A percentile compares a stretch with the other conserved stretches of the same genome.
phyloP scores from a whole-genome alignment of 2,329 filamentous ascomycete genomes.

The Clonostachys rhizophaga region DNA sequence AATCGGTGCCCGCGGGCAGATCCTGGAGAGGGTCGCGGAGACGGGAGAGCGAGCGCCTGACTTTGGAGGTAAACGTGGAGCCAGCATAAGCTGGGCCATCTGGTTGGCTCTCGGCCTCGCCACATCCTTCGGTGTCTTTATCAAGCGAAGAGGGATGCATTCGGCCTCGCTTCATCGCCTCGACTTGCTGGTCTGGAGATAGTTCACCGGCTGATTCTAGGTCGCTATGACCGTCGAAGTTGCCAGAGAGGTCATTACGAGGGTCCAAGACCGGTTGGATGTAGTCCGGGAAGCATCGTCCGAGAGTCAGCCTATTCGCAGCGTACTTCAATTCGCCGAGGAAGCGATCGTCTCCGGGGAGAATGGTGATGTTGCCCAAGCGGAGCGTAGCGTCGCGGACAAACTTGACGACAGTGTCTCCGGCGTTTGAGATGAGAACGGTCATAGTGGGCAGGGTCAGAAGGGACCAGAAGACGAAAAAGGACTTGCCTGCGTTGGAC shows the following conservation, averaged over 20 bases:
- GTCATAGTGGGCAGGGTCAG: constrained; percentile 86
- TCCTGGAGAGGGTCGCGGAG: constrained; percentile 26
- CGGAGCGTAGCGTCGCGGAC: constrained; percentile 50
- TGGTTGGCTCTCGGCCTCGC: background rate
- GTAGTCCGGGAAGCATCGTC: constrained; percentile 26
- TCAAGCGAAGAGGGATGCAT: background rate
- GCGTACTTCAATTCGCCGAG: constrained; percentile 37
- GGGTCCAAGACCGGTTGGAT: no score
- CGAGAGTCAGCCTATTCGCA: constrained; percentile 33
- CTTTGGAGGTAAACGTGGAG: constrained; percentile 3
- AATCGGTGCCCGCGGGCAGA: constrained; percentile 40
- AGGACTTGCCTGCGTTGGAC: constrained; percentile 73
- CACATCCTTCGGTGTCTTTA: background rate
- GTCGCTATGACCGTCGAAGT: background rate
- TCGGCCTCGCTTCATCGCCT: background rate
- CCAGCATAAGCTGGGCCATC: background rate
- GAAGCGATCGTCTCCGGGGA: constrained; percentile 51
- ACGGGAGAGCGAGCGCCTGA: constrained; percentile 14
- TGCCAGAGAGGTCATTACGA: no score
- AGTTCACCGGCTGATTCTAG: background rate
- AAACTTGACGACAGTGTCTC: constrained; percentile 72
- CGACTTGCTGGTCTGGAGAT: background rate
- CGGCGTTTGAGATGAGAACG: constrained; percentile 77
- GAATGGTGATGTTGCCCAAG: constrained; percentile 54
- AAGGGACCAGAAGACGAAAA: constrained; percentile 92